Percentiles rank a stretch among this genome's conserved stretches.
These are phyloP conservation scores for Aspergillus amoenus DNA, from an alignment of 2,329 filamentous ascomycete genomes.

Conservation along the genomic window DNA sequence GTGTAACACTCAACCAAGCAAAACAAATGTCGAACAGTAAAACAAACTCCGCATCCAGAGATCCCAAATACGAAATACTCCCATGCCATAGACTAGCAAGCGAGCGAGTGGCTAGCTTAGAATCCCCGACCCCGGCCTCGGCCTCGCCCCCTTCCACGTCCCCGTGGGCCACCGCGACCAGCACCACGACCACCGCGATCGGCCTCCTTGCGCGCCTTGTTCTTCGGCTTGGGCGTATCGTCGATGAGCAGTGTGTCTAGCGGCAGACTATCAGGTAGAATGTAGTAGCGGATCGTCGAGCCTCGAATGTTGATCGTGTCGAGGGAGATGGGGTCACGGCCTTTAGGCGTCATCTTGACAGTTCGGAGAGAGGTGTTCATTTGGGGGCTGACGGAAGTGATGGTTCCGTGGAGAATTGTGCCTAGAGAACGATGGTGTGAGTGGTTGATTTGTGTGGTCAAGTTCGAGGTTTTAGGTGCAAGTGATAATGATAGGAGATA, in stretches of 20 bases:
- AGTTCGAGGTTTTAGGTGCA: not conserved
- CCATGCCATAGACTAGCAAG: not conserved
- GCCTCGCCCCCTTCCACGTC: conserved; percentile 56
- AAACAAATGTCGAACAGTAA: conserved; percentile 1
- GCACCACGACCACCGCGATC: conserved; percentile 52
- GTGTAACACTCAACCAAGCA: not conserved
- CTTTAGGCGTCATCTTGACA: conserved; percentile 92
- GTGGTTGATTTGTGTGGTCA: not conserved
- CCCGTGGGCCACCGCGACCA: conserved; percentile 49
- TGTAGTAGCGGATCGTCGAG: conserved; percentile 93
- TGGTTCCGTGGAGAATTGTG: conserved; percentile 94
- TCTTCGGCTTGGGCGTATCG: conserved; percentile 97
- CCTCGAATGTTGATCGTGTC: conserved; percentile 97
- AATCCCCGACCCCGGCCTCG: conserved; percentile 20
- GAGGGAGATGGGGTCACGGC: conserved; percentile 80
- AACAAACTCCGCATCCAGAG: conserved; percentile 15
- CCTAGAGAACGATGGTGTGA: conserved; percentile 52
- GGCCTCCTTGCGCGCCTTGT: conserved; percentile 94
- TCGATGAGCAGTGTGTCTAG: conserved; percentile 95
- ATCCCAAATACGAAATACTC: conserved; percentile 10
- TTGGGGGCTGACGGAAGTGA: conserved; percentile 92
- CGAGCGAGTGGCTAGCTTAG: conserved; percentile 9
- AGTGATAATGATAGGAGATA: not conserved
- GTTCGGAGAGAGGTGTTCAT: conserved; percentile 97
- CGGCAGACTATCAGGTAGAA: conserved; percentile 91